phyloP scores from a whole-genome alignment of 2,329 filamentous ascomycete genomes.

The Monilinia aucupariae region DNA sequence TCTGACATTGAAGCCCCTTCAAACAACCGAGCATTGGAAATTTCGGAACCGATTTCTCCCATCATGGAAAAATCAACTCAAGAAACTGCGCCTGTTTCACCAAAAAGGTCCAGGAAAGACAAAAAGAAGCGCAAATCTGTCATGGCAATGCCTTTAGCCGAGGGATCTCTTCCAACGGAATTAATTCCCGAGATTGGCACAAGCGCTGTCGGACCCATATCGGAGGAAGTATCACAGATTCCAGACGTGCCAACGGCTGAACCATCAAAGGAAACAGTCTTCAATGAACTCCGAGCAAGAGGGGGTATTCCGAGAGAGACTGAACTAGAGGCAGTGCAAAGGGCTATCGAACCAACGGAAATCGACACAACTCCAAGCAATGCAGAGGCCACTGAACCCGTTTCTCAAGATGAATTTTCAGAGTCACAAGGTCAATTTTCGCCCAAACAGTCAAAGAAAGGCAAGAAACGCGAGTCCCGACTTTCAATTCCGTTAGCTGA shows the following conservation, averaged over 20 bases:
- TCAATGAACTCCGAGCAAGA: not conserved
- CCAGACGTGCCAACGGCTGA: not conserved
- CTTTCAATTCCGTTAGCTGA: conserved; percentile 14
- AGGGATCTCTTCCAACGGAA: not conserved
- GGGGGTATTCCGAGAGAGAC: not conserved
- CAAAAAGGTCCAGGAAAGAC: conserved; percentile 25
- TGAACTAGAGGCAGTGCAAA: conserved; percentile 14
- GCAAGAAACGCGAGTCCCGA: conserved; percentile 25
- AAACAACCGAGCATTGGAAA: not conserved
- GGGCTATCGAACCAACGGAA: not conserved
- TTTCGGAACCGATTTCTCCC: not conserved
- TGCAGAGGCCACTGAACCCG: not conserved
- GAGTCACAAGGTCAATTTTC: conserved; percentile 6
- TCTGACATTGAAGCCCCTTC: not conserved
- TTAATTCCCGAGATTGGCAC: not conserved
- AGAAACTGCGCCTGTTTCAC: conserved; percentile 17
- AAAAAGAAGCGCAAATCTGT: conserved; percentile 24
- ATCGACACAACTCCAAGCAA: not conserved
- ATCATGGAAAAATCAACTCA: not conserved
- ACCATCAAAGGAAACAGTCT: not conserved
- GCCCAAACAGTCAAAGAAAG: conserved; percentile 25
- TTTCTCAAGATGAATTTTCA: not conserved
- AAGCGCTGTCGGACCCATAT: not conserved
- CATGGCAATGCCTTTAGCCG: conserved; percentile 13
- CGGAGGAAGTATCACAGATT: not conserved